Evolutionary conservation across 1,284 basidiomycete species (phyloP), one percentile per base, ranked within the genome.

Genomic region (Retiboletus fuscus): DNA sequence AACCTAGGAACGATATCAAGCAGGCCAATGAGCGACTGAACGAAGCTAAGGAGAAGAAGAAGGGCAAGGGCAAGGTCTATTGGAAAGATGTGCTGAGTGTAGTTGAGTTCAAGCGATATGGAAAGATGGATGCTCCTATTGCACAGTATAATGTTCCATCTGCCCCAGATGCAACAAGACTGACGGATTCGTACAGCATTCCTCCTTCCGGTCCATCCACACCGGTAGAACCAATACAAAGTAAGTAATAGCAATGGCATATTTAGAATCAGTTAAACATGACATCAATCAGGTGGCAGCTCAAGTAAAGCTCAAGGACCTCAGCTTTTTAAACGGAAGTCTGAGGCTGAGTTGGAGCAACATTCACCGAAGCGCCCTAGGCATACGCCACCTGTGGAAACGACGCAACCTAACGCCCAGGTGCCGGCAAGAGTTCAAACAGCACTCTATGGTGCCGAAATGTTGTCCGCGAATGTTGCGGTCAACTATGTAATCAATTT

Each of bases 371-470:
- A 57, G 55, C 55, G 30, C 55, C 34, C 30, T 34, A 57, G 22
- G 55, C 12, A 57, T 12, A 57, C 7, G 34, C 7, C 34, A 39
- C 34, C 34, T 39, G 34, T 7, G 34, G 34, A 39, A 39, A 39
- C 7, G 34, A 39, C 7, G 34, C 34, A n/a, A n/a, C n/a, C n/a
- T n/a, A n/a, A n/a, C n/a, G n/a, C n/a, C n/a, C n/a, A 39, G 7
- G 34, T 39, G 60, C 55, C 55, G 3, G 55, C 30, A 34, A 20
- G 22, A 44, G 41, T 61, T 46, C 60, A 61, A 61, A 47, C 60
- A 46, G 60, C 60, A 28, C 60, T 61, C 15, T 64, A 64, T 39
- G 39, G 49, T 20, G 49, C 49, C 5, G 63, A 58, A 41, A 58
- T 64, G 47, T 55, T 64, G 51, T 41, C 63, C 20, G n/a, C 63